Conservation (phyloP, 805 yeast genomes). For the Candida yuanshanica region DNA sequence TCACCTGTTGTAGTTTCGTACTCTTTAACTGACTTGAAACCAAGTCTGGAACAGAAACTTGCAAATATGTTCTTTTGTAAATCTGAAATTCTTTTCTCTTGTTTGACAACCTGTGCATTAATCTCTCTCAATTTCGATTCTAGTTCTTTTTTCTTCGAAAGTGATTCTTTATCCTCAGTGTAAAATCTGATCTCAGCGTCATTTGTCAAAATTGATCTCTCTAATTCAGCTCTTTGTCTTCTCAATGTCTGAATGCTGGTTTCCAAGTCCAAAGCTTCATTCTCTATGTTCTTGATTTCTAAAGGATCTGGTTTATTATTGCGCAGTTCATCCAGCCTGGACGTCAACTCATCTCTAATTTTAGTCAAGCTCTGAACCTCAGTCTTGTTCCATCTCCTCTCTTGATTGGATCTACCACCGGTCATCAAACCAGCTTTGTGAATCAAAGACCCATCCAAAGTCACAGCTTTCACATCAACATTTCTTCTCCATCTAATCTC, state of each 20-base stretch:
- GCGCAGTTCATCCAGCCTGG: slow-evolving; percentile 37
- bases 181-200: slow-evolving; percentile 49
- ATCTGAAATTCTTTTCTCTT: slow-evolving; percentile 25
- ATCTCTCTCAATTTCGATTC: slow-evolving; percentile 19
- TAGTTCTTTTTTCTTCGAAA: slow-evolving; percentile 21
- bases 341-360: slow-evolving; percentile 43
- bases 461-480: slow-evolving; percentile 61
- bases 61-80: slow-evolving; percentile 43
- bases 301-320: slow-evolving; percentile 46
- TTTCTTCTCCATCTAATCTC: slow-evolving; percentile 61
- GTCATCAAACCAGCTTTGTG: slow-evolving; percentile 89
- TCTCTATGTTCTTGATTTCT: slow-evolving; percentile 49
- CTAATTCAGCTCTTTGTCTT: slow-evolving; percentile 37
- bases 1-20: slow-evolving; percentile 69
- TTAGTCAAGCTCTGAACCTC: slow-evolving; percentile 51
- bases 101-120: slow-evolving; percentile 22
- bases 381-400: slow-evolving; percentile 70
- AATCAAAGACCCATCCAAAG: slow-evolving; percentile 79
- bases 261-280: slow-evolving; percentile 47
- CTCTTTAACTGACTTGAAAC: slow-evolving; percentile 51
- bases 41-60: slow-evolving; percentile 49
- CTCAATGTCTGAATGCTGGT: slow-evolving; percentile 39
- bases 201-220: slow-evolving; percentile 40
- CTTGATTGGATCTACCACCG: slow-evolving; percentile 61
- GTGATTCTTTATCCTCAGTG: slow-evolving; percentile 26